These are phyloP conservation scores for Alternaria incomplexa DNA, from an alignment of 2,329 filamentous ascomycete species.

Conservation along the genomic window DNA sequence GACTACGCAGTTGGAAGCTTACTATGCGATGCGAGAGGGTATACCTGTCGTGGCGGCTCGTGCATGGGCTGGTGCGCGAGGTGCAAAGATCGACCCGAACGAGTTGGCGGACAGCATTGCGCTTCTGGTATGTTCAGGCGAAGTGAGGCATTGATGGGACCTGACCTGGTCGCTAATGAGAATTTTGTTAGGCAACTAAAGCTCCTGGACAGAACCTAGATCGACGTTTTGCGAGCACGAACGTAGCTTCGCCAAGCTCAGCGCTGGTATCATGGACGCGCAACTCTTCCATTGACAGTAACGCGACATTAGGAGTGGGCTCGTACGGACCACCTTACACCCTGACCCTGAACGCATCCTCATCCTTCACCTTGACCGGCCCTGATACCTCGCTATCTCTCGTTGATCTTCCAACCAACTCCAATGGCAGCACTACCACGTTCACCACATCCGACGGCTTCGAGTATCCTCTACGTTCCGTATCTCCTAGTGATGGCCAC, in stretches of 20 bases:
- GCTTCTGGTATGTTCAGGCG: slow-evolving; percentile 30
- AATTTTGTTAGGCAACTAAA: slow-evolving; percentile 25
- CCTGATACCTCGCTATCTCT: slow-evolving; percentile 53
- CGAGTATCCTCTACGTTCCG: slow-evolving; percentile 58
- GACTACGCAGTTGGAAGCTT: slow-evolving; percentile 56
- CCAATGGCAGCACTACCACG: slow-evolving; percentile 24
- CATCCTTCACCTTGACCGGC: slow-evolving; percentile 55
- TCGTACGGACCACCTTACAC: slow-evolving; percentile 58
- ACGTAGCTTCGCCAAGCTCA: slow-evolving; percentile 4
- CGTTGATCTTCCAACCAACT: slow-evolving; percentile 8
- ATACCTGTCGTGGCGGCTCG: slow-evolving; percentile 53
- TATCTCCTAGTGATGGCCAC: slow-evolving; percentile 52
- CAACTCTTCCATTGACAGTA: neutral
- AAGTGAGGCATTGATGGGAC: too few relatives aligned
- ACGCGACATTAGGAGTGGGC: slow-evolving; percentile 38
- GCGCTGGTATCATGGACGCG: slow-evolving; percentile 45
- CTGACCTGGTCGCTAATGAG: neutral
- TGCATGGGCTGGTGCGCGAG: slow-evolving; percentile 52
- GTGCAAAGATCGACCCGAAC: slow-evolving; percentile 35
- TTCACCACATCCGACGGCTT: slow-evolving; percentile 51
- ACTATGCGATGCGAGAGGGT: slow-evolving; percentile 55
- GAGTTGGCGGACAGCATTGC: slow-evolving; percentile 46
- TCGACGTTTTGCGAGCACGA: slow-evolving; percentile 29
- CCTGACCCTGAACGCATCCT: slow-evolving; percentile 45
- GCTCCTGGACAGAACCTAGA: slow-evolving; percentile 57